Base-by-base conservation (phyloP, 1,284 basidiomycete species). In the Earliella scabrosa region DNA sequence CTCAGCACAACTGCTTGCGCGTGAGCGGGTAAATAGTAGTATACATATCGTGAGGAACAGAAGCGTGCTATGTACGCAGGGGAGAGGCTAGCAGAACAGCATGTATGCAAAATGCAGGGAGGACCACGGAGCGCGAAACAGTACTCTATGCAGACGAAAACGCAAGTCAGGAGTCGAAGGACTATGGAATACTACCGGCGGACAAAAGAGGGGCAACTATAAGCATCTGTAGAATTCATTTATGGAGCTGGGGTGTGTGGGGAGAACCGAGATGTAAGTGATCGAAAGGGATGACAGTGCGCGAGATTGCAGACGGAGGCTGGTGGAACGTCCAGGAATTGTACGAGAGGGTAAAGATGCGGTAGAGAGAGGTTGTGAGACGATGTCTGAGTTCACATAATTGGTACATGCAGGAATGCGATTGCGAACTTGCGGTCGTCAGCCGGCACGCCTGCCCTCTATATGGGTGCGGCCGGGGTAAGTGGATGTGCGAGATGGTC, bases 381-480 rank as follows among this genome's bases (percentile, higher is more conserved):
- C n/a, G n/a, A n/a, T n/a, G n/a, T n/a, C n/a, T n/a, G n/a, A n/a
- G n/a, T n/a, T 63, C 65, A 66, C 61, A 66, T 65, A 63, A 58
- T 63, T 60, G 59, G 59, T 66, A 67, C 63, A 68, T 68, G 64
- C 61, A 58, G 44, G 38, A 56, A 52, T 61, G 55, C 54, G 53
- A 43, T 21, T 61, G 57, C 50, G 40, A 51, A 63, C 54, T 49
- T 61, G 63, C 47, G 46, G 58, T 59, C 62, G 69, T 77, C 75
- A 78, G 69, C 73, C 73, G 68, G 71, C 75, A 65, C 73, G 76
- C 68, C 73, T 67, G 73, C 79, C 80, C 75, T 85, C 84, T 85
- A 85, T 68, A 72, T n/a, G 73, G 73, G 77, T 69, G 76, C 71
- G 65, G 76, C 73, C 67, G 77, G 75, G 65, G 82, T 77, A 71